Evolutionary conservation across 345 rosid species (phyloP).

Genomic region (Camelina sativa): DNA sequence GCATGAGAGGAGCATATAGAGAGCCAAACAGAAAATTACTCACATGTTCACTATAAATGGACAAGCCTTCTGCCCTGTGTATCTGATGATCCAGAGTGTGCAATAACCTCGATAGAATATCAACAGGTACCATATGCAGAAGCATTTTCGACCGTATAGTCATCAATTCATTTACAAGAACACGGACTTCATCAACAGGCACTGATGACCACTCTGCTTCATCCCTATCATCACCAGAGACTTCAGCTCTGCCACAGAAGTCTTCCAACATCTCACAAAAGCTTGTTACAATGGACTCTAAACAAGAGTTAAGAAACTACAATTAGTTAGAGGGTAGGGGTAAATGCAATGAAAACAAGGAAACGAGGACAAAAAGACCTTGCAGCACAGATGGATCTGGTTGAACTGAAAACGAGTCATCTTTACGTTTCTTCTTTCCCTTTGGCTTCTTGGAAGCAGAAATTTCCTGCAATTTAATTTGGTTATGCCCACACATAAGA

Average conservation of each 20-base stretch:
- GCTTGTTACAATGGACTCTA: constrained; percentile 68
- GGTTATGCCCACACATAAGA: constrained; percentile 32
- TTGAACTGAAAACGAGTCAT: constrained; percentile 49
- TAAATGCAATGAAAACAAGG: constrained; percentile 16
- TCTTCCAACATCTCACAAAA: constrained; percentile 84
- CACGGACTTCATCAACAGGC: constrained; percentile 69
- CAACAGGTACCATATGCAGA: constrained; percentile 86
- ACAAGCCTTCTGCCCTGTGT: constrained; percentile 96
- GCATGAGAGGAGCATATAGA: constrained; percentile 16
- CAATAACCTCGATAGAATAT: constrained; percentile 71
- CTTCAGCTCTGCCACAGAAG: constrained; percentile 81
- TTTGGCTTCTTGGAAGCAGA: constrained; percentile 67
- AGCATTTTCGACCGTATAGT: constrained; percentile 77
- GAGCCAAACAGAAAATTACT: constrained; percentile 52
- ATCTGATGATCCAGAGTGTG: constrained; percentile 90
- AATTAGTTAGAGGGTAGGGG: constrained; percentile 28
- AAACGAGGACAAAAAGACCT: constrained; percentile 55
- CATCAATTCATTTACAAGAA: constrained; percentile 80
- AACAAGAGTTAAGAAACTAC: constrained; percentile 25
- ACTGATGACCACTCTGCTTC: constrained; percentile 83
- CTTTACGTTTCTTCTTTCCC: constrained; percentile 69
- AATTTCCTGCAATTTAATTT: constrained; percentile 66
- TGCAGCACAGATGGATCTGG: constrained; percentile 70
- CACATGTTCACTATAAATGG: constrained; percentile 64
- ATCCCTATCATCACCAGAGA: constrained; percentile 79